Conservation (phyloP, 106 monocot species). For the Apostasia ramifera region DNA sequence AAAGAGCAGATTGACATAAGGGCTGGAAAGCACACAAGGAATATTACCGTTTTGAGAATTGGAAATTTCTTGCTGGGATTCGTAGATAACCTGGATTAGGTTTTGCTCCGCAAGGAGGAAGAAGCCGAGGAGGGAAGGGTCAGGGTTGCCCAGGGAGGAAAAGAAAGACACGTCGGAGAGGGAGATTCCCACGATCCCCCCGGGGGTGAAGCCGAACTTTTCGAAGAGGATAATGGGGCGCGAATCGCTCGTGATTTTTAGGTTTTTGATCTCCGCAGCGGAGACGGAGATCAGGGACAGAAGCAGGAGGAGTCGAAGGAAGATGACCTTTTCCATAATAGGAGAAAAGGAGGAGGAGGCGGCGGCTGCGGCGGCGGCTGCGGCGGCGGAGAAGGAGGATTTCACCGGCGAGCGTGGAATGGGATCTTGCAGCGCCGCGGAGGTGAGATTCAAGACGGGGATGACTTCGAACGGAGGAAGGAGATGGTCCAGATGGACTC, state of each 20-base stretch:
- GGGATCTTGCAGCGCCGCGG: too few relatives aligned
- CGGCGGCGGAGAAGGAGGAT: not conserved
- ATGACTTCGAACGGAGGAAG: too few relatives aligned
- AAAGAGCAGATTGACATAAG: slow-evolving; percentile 52
- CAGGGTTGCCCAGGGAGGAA: slow-evolving; percentile 23
- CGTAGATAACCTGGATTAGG: slow-evolving; percentile 54
- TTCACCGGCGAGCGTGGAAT: too few relatives aligned
- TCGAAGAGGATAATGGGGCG: slow-evolving; percentile 69
- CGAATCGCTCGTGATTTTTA: slow-evolving; percentile 45
- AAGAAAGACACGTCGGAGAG: slow-evolving; percentile 27
- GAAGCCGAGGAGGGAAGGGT: slow-evolving; percentile 58
- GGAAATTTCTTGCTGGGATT: slow-evolving; percentile 16
- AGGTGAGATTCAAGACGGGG: too few relatives aligned
- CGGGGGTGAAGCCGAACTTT: slow-evolving; percentile 61
- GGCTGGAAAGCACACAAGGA: slow-evolving; percentile 47
- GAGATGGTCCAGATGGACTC: too few relatives aligned
- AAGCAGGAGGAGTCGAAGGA: slow-evolving; percentile 24
- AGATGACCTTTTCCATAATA: not conserved
- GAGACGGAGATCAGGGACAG: slow-evolving; percentile 20
- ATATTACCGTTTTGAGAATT: slow-evolving; percentile 15
- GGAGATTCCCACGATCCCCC: slow-evolving; percentile 43
- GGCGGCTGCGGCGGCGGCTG: not conserved
- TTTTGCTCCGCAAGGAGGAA: slow-evolving; percentile 68
- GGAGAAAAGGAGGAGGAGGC: not conserved
- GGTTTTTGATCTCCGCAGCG: slow-evolving; percentile 62